These are phyloP conservation scores for Candida xiaguanensis DNA, from an alignment of 805 yeast species.

Conservation along the genomic window DNA sequence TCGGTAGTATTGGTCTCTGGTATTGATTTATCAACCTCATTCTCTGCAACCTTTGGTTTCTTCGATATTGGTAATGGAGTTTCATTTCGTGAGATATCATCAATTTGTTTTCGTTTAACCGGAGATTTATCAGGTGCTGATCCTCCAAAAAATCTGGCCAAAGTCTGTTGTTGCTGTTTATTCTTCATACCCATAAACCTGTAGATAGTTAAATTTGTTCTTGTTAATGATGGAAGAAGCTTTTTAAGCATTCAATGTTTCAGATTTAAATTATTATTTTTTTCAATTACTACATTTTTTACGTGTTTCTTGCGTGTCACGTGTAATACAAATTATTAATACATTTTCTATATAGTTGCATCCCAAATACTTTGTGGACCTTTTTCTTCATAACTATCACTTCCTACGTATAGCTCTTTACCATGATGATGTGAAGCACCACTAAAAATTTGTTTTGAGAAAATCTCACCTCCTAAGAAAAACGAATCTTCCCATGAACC, in stretches of 20 bases:
- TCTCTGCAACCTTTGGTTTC: not conserved
- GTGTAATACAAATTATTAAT: not conserved
- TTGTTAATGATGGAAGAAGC: not conserved
- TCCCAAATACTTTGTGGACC: conserved; percentile 90
- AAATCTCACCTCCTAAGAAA: conserved; percentile 84
- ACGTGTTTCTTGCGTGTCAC: conserved; percentile 1
- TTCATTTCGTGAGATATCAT: not conserved
- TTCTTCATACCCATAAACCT: not conserved
- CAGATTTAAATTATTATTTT: not conserved
- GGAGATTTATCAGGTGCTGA: not conserved
- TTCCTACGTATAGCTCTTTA: conserved; percentile 61
- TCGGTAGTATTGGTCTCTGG: conserved; percentile 1
- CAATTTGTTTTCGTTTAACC: not conserved
- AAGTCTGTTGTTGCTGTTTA: conserved; percentile 26
- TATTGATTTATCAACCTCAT: not conserved
- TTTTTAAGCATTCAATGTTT: conserved; percentile 2
- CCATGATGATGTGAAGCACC: conserved; percentile 52
- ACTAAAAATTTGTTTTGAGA: conserved; percentile 79
- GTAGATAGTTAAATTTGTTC: not conserved
- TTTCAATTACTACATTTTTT: not conserved
- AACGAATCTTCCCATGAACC: conserved; percentile 72
- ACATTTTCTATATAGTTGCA: conserved; percentile 18
- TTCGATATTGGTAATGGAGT: not conserved
- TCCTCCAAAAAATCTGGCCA: conserved; percentile 29
- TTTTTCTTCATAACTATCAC: conserved; percentile 66